A percentile compares a stretch with the other conserved stretches of the same genome.
Conservation (phyloP, 768 basidiomycete genomes). For the Lactarius hatsudake region DNA sequence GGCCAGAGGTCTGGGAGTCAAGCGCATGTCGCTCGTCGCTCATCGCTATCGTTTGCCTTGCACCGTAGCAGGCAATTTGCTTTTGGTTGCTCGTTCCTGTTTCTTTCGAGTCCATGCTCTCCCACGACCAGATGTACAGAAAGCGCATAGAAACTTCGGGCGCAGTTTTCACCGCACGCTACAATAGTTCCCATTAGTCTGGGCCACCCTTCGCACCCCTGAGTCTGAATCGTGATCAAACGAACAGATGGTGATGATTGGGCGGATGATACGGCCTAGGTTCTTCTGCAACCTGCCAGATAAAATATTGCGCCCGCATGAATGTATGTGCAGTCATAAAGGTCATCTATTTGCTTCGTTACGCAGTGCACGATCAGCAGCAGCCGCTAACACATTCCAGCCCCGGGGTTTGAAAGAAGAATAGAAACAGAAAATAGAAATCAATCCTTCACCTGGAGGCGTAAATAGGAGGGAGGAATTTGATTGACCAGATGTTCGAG, state of each 20-base stretch:
- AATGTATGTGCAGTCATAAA: not conserved
- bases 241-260: not conserved
- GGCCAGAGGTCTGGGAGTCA: conserved; percentile 13
- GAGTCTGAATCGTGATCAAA: not conserved
- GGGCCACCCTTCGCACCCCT: not conserved
- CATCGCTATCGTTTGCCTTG: not conserved
- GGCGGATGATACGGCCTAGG: not conserved
- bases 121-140: not conserved
- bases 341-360: not conserved
- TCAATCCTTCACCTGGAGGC: not conserved
- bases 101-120: too few relatives aligned
- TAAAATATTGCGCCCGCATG: not conserved
- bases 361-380: not conserved
- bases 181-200: not conserved
- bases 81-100: not conserved
- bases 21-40: not conserved
- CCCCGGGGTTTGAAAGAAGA: not conserved
- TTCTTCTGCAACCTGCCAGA: not conserved
- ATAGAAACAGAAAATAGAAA: not conserved
- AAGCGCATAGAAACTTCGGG: not conserved
- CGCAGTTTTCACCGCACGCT: not conserved
- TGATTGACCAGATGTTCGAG: not conserved
- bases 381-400: not conserved
- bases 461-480: not conserved
- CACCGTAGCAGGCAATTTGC: not conserved